phyloP scores from a whole-genome alignment of 257 asterid genomes.

The Fraxinus quadrangulata region DNA sequence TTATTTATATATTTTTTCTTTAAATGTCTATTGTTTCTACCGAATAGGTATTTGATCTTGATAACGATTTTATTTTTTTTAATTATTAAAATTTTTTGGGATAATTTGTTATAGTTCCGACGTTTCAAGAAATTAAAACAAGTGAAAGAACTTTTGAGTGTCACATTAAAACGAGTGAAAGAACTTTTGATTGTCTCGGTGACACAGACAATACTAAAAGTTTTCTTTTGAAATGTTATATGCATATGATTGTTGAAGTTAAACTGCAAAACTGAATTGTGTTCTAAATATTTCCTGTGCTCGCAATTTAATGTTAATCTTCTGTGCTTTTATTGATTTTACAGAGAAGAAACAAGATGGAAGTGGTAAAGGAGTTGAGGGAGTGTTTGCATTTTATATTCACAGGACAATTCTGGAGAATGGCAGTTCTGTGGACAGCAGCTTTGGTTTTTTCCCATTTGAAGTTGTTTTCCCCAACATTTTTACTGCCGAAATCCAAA shows the following conservation, averaged over 20 bases:
- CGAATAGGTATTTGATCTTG: too few relatives aligned
- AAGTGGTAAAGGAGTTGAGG: slow-evolving; percentile 25
- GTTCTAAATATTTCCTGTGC: background rate
- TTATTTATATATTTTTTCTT: too few relatives aligned
- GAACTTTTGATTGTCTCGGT: too few relatives aligned
- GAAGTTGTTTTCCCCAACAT: slow-evolving; percentile 37
- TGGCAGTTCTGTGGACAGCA: slow-evolving; percentile 67
- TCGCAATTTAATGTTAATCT: background rate
- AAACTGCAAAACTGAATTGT: background rate
- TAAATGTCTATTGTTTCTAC: too few relatives aligned
- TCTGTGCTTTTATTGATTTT: slow-evolving; percentile 1
- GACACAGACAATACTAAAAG: too few relatives aligned
- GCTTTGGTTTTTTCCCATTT: slow-evolving; percentile 55
- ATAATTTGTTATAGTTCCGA: too few relatives aligned
- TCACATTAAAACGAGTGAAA: too few relatives aligned
- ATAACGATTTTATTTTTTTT: too few relatives aligned
- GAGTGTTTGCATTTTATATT: slow-evolving; percentile 43
- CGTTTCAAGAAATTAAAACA: too few relatives aligned
- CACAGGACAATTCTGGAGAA: slow-evolving; percentile 66
- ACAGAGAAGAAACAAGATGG: slow-evolving; percentile 30
- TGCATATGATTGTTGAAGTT: background rate
- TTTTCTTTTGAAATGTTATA: too few relatives aligned
- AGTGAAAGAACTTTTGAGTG: too few relatives aligned
- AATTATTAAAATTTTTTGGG: too few relatives aligned
- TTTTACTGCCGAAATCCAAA: slow-evolving; percentile 29